These are phyloP conservation scores for Dendrobium chrysotoxum DNA, from an alignment of 106 monocot genomes.

Conservation along the genomic window DNA sequence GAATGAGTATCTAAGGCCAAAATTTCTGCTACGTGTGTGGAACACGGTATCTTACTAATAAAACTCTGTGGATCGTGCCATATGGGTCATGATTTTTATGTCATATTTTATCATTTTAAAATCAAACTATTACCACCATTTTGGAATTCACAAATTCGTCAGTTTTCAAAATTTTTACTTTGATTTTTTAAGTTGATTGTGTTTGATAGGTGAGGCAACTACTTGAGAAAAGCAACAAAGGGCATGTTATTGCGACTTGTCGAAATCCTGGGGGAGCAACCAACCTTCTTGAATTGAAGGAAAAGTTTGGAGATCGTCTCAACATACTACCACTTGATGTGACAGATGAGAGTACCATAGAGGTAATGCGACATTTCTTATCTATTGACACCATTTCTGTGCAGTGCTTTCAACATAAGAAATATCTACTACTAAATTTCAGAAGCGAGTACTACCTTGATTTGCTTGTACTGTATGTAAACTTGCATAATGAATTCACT, in stretches of 20 bases:
- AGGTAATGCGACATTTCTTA: constrained; percentile 33
- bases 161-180: not conserved
- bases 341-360: constrained; percentile 81
- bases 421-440: not conserved
- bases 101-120: not conserved
- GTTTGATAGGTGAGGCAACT: constrained; percentile 66
- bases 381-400: not conserved
- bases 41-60: too few relatives aligned
- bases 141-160: too few relatives aligned
- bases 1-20: too few relatives aligned
- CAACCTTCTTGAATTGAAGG: constrained; percentile 58
- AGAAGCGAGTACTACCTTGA: not conserved
- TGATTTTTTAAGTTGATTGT: not conserved
- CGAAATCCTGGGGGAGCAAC: constrained; percentile 53
- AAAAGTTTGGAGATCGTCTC: constrained; percentile 43
- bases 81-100: not conserved
- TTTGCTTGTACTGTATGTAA: not conserved
- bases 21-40: too few relatives aligned
- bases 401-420: not conserved
- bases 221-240: constrained; percentile 42
- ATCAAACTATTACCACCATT: not conserved
- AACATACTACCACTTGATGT: constrained; percentile 57
- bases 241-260: constrained; percentile 79
- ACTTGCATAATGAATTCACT: not conserved
- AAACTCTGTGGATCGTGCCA: too few relatives aligned